Conservation (phyloP, 176 grass and related monocot species). For the Panicum miliaceum region DNA sequence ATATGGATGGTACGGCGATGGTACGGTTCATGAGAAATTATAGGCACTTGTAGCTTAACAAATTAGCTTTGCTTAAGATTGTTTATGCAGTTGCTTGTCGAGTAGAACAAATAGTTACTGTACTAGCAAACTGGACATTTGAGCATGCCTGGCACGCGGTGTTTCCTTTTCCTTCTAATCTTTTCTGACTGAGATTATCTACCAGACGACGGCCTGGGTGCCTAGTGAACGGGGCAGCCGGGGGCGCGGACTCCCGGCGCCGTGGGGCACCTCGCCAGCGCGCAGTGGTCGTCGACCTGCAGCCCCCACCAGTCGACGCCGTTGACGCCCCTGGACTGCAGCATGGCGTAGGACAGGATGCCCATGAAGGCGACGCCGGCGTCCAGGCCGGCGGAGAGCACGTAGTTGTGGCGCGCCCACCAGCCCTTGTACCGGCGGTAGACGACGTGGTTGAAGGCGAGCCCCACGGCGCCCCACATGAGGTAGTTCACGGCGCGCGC, state of each 20-base stretch:
- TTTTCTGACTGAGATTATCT: neutral
- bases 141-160: neutral
- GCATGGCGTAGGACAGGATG: constrained; percentile 40
- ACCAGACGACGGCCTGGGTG: too few species aligned
- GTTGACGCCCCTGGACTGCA: constrained; percentile 55
- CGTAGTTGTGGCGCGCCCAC: constrained; percentile 84
- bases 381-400: constrained; percentile 59
- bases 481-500: constrained; percentile 72
- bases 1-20: too few species aligned
- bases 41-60: neutral
- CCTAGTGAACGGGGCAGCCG: constrained; percentile 38
- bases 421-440: constrained; percentile 55
- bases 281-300: constrained; percentile 70
- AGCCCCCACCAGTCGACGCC: constrained; percentile 71
- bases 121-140: neutral
- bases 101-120: neutral
- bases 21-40: too few species aligned
- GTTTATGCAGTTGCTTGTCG: constrained; percentile 1
- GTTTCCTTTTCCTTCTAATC: neutral
- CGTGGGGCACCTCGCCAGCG: constrained; percentile 54
- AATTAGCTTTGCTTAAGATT: neutral
- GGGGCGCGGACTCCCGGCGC: constrained; percentile 40
- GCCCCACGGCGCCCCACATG: constrained; percentile 67
- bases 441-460: constrained; percentile 59
- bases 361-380: constrained; percentile 70